Evolutionary conservation across 106 monocot genomes (phyloP).

Genomic region (Acanthochlamys bracteata): DNA sequence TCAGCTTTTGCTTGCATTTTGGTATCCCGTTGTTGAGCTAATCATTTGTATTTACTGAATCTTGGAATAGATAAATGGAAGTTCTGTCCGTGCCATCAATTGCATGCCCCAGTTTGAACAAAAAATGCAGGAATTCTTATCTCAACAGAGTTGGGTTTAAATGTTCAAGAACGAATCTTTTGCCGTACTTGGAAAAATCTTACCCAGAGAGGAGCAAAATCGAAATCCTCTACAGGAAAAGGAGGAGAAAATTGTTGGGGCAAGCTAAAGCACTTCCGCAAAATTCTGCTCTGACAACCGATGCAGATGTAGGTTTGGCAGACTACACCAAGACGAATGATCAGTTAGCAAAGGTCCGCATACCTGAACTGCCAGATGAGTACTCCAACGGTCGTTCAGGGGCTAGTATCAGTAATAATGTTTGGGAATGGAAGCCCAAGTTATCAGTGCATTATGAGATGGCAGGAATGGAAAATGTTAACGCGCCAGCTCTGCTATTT

Average conservation of each 20-base stretch:
- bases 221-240: slow-evolving; percentile 15
- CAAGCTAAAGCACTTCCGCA: slow-evolving; percentile 15
- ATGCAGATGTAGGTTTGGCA: slow-evolving; percentile 22
- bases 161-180: slow-evolving; percentile 7
- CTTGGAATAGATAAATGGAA: slow-evolving; percentile 24
- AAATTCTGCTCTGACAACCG: slow-evolving; percentile 10
- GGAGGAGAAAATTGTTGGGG: slow-evolving; percentile 19
- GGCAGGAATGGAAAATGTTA: slow-evolving; percentile 55
- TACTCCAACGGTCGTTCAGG: slow-evolving; percentile 18
- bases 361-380: slow-evolving; percentile 38
- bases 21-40: background rate
- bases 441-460: slow-evolving; percentile 77
- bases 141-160: slow-evolving; percentile 11
- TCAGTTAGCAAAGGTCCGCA: slow-evolving; percentile 30
- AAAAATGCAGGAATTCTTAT: slow-evolving; percentile 4
- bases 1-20: too few relatives aligned
- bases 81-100: slow-evolving; percentile 28
- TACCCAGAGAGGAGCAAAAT: slow-evolving; percentile 3
- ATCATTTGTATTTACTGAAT: background rate
- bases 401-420: slow-evolving; percentile 47
- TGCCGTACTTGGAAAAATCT: background rate
- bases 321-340: slow-evolving; percentile 20
- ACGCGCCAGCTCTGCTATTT: slow-evolving; percentile 61
- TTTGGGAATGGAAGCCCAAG: slow-evolving; percentile 92
- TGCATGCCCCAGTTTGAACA: slow-evolving; percentile 11